Base-by-base conservation (phyloP, 768 basidiomycete genomes). In the Lentinula boryana region DNA sequence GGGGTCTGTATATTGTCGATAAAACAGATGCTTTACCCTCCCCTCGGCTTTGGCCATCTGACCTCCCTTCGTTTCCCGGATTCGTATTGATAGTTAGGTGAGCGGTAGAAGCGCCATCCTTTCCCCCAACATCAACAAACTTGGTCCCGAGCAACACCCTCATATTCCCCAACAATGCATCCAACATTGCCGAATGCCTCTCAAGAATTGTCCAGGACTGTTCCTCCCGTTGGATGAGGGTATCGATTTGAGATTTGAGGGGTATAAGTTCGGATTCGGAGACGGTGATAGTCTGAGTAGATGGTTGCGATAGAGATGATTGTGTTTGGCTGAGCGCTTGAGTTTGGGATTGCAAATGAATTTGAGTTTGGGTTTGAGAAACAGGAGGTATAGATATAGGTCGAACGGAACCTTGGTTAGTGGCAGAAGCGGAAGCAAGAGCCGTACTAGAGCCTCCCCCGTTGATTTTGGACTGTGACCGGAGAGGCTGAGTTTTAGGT, bases 161-260 rank as follows among this genome's bases (percentile, higher is more conserved):
- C 57, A 58, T 48, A 38, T 58, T 58, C 3, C 15, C 33, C 44
- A 58, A 48, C n/a, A 58, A 43, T 18, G 57, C 48, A 33, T 58
- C 57, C 5, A 58, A n/a, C 46, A 58, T 48, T 9, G 33, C 36
- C 5, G 27, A 15, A 36, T 58, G 57, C 16, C n/a, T 43, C 27
- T 58, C 44, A 5, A 58, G 32, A 1, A 58, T 13, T 6, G 27
- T 6, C 8, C 35, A 32, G n/a, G 43, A 33, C 13, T 48, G 21
- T 32, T 32, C 57, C 12, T 49, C 46, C 5, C 36, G 46, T 8
- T 49, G 32, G n/a, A 58, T 18, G 12, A 58, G 44, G 3, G 10
- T 27, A 16, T 50, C n/a, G 10, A 58, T 16, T 44, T 46, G 31
- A 23, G 31, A 10, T 48, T 58, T 31, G 16, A 46, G n/a, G 32